Percentiles rank a stretch among this genome's conserved stretches.
These are phyloP conservation scores for Sporothrix globosa DNA, from an alignment of 2,329 filamentous ascomycete species.

Conservation along the genomic window DNA sequence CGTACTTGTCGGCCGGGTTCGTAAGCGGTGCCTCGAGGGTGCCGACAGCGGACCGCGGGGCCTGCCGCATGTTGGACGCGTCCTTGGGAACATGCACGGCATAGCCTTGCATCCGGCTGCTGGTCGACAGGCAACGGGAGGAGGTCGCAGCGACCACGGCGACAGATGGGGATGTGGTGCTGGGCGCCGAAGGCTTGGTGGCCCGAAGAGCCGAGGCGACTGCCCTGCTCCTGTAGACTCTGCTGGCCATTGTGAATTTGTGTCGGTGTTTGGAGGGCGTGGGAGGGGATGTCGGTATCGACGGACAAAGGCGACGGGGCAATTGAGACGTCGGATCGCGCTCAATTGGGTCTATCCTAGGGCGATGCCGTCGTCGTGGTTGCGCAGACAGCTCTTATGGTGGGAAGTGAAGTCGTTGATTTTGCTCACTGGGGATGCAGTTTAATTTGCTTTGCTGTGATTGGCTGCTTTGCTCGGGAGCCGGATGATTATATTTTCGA, in stretches of 20 bases:
- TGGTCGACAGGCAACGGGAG: conserved; percentile 56
- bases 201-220: conserved; percentile 60
- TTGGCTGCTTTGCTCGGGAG: conserved; percentile 29
- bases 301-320: conserved; percentile 17
- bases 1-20: conserved; percentile 92
- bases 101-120: conserved; percentile 49
- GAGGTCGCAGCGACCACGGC: conserved; percentile 12
- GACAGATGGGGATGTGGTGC: conserved; percentile 44
- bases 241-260: conserved; percentile 59
- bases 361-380: conserved; percentile 25
- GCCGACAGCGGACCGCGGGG: conserved; percentile 60
- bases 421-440: conserved; percentile 31
- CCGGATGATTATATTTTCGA: conserved; percentile 32
- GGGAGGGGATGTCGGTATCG: background rate
- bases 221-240: conserved; percentile 59
- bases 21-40: conserved; percentile 77
- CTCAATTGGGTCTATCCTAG: background rate
- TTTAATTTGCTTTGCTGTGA: conserved; percentile 35
- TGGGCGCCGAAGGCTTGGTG: conserved; percentile 50
- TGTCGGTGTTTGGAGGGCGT: conserved; percentile 43
- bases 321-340: background rate
- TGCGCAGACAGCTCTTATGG: conserved; percentile 20
- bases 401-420: conserved; percentile 28
- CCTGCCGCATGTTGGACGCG: conserved; percentile 67
- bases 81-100: conserved; percentile 64